Conservation (phyloP, 2,329 filamentous ascomycete species). For the Monilinia laxa region DNA sequence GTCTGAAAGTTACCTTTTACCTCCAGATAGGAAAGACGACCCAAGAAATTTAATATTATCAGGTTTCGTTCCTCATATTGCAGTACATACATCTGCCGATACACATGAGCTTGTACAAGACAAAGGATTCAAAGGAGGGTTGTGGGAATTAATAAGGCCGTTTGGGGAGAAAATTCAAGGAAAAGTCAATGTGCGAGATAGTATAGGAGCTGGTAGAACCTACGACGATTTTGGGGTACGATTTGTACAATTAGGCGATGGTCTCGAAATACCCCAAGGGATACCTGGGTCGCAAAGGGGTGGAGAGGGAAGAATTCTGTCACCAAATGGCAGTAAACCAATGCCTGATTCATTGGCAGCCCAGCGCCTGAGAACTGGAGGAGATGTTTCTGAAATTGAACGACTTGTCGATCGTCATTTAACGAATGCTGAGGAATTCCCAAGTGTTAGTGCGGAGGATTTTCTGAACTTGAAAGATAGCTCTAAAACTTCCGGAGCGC, state of each 20-base stretch:
- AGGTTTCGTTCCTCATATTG: conserved; percentile 86
- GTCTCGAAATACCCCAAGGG: conserved; percentile 53
- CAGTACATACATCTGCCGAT: conserved; percentile 81
- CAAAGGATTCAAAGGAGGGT: conserved; percentile 80
- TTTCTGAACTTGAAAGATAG: conserved; percentile 43
- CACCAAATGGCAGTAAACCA: conserved; percentile 31
- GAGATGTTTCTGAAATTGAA: conserved; percentile 69
- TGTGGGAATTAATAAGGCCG: conserved; percentile 82
- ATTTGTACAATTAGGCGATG: conserved; percentile 70
- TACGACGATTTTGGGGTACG: conserved; percentile 90
- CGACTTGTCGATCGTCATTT: conserved; percentile 78
- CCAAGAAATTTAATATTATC: conserved; percentile 69
- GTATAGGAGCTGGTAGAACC: conserved; percentile 75
- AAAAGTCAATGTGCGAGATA: conserved; percentile 88
- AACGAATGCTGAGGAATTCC: conserved; percentile 63
- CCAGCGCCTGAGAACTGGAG: conserved; percentile 42
- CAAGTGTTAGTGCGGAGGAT: conserved; percentile 36
- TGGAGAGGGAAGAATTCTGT: conserved; percentile 31
- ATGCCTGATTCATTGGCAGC: conserved; percentile 26
- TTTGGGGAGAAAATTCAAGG: conserved; percentile 88
- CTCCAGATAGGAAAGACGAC: conserved; percentile 42
- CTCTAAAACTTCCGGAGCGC: conserved; percentile 41
- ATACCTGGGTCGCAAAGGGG: conserved; percentile 41
- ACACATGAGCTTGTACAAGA: conserved; percentile 75
- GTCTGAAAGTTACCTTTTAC: conserved; percentile 39